phyloP scores from a whole-genome alignment of 179 eudicot genomes.

The Vitellaria paradoxa region DNA sequence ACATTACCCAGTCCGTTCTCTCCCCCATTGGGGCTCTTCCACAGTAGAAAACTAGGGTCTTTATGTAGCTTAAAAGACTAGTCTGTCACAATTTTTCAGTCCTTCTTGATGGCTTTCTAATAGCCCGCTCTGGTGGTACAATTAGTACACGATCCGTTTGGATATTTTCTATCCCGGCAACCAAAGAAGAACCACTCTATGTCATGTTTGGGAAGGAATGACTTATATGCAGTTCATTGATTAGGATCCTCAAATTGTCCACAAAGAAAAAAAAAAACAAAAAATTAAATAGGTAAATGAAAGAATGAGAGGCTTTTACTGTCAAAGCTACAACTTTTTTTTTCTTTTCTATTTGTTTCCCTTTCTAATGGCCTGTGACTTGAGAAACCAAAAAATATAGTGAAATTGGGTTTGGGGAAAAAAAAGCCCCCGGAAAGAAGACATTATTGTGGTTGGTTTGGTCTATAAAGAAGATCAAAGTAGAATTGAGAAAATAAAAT shows the following conservation, averaged over 20 bases:
- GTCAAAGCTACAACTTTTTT: background rate
- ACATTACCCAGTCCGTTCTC: constrained; percentile 86
- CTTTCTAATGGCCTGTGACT: background rate
- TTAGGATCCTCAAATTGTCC: constrained; percentile 11
- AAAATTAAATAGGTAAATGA: too few relatives aligned
- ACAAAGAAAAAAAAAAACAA: background rate
- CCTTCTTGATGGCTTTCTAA: constrained; percentile 96
- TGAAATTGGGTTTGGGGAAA: constrained; percentile 27
- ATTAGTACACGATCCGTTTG: constrained; percentile 79
- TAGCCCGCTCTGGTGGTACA: constrained; percentile 88
- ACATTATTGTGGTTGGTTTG: constrained; percentile 8
- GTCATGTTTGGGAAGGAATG: constrained; percentile 73
- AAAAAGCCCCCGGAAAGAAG: constrained; percentile 28
- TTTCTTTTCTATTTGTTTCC: too few relatives aligned
- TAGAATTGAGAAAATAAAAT: background rate
- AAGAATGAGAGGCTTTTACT: constrained; percentile 20
- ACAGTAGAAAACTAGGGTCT: constrained; percentile 81
- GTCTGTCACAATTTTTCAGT: constrained; percentile 66
- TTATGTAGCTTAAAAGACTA: constrained; percentile 54
- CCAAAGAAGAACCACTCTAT: constrained; percentile 94
- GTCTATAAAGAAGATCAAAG: constrained; percentile 16
- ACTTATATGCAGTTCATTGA: constrained; percentile 52
- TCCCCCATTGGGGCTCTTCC: constrained; percentile 88
- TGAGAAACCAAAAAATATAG: constrained; percentile 18
- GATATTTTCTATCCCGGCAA: constrained; percentile 79